phyloP scores from a whole-genome alignment of 2,329 filamentous ascomycete species.

The Aspergillus persii region DNA sequence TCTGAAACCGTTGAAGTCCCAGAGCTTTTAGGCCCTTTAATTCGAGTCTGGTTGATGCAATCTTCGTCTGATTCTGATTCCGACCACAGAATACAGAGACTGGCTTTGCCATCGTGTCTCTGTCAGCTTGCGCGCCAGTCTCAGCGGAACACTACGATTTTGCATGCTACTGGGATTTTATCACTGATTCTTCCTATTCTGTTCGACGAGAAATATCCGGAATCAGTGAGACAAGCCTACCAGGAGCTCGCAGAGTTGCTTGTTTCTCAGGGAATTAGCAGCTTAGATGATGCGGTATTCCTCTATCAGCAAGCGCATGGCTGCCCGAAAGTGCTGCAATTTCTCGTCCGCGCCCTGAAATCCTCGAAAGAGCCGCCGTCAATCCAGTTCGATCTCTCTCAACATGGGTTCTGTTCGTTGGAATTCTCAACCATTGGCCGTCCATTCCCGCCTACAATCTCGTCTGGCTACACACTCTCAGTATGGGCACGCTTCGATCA shows the following conservation, averaged over 20 bases:
- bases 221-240: slow-evolving; percentile 59
- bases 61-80: slow-evolving; percentile 51
- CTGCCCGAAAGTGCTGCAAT: slow-evolving; percentile 59
- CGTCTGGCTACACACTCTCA: slow-evolving; percentile 82
- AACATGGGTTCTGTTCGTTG: slow-evolving; percentile 83
- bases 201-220: slow-evolving; percentile 57
- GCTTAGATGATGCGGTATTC: slow-evolving; percentile 78
- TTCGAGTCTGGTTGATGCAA: slow-evolving; percentile 55
- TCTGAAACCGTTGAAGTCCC: slow-evolving; percentile 44
- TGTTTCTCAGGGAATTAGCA: slow-evolving; percentile 75
- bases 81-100: slow-evolving; percentile 32
- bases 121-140: slow-evolving; percentile 59
- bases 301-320: slow-evolving; percentile 61
- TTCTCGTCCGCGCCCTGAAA: slow-evolving; percentile 71
- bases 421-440: slow-evolving; percentile 85
- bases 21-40: slow-evolving; percentile 38
- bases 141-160: slow-evolving; percentile 65
- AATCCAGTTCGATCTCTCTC: slow-evolving; percentile 89
- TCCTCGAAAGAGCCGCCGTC: slow-evolving; percentile 75
- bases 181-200: slow-evolving; percentile 64
- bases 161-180: slow-evolving; percentile 71
- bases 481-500: slow-evolving; percentile 86
- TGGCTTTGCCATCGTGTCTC: slow-evolving; percentile 66
- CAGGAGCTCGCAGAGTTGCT: slow-evolving; percentile 63
- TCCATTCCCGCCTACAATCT: slow-evolving; percentile 75